Base-by-base conservation (phyloP, 106 monocot genomes). In the Allium fistulosum region DNA sequence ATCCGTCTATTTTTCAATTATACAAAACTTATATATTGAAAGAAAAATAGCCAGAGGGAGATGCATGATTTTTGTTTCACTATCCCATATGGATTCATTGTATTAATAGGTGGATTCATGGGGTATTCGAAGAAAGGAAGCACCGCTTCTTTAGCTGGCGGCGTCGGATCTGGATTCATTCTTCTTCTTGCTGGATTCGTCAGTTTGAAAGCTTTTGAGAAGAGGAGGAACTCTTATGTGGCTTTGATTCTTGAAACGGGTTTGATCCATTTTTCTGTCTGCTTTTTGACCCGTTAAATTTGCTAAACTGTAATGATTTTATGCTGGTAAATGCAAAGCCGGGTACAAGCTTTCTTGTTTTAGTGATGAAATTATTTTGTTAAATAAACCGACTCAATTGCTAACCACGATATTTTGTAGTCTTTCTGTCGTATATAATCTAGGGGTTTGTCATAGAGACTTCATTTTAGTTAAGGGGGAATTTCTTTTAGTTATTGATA, bases 51-150 rank as follows among this genome's bases (percentile, higher is more conserved):
- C 69, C 9, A 70, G 10, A 72, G 62, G 7, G 58, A 52, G 58
- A 91, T 91, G 90, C 90, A 95, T 78, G 88, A 91, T 66, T 95
- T 95, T 80, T 95, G 87, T 80, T 81, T 91, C 75, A 90, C 94
- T 56, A 94, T 95, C 74, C 94, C 90, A 5, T 95, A 91, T 61
- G 94, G 90, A 60, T 37, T 87, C 14, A 69, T 88, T 48, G 81
- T 95, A 15, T 55, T 88, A 45, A 76, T 58, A 50, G 94, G 94
- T 16, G 94, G 94, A 15, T 47, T 84, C 65, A 61, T 73, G 9
- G 94, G 85, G 13, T 95, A 79, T 66, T 22, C 63, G 10, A 59
- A 68, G 68, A 80, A 67, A 47, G 80, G 90, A 0, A 95, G 94
- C 83, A 77, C 75, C 8, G 73, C 83, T 15, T 95, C 94, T 12